phyloP scores from a whole-genome alignment of 768 basidiomycete genomes.

The Phanerodontia chrysosporium region DNA sequence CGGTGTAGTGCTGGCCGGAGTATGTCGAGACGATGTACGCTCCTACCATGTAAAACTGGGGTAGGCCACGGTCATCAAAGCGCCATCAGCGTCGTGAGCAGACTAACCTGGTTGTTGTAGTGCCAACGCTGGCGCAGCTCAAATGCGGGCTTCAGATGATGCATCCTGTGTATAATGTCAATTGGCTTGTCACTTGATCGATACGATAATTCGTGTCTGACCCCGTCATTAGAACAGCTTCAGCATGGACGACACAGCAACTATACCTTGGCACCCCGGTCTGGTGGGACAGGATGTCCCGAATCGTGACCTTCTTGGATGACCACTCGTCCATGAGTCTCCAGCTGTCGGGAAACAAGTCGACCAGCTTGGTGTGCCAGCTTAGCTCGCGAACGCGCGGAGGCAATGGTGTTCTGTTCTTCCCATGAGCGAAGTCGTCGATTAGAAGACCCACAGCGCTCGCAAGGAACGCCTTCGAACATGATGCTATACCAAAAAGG shows the following conservation, averaged over 20 bases:
- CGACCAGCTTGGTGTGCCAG: constrained; percentile 28
- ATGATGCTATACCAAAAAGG: constrained; percentile 26
- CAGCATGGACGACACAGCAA: no score
- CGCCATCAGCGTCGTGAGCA: neutral
- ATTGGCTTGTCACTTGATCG: neutral
- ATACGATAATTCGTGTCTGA: constrained; percentile 14
- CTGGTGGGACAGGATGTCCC: constrained; percentile 37
- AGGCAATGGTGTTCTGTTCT: constrained; percentile 24
- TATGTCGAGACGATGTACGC: constrained; percentile 32
- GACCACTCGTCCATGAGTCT: constrained; percentile 37
- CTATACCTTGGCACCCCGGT: constrained; percentile 35
- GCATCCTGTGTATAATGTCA: constrained; percentile 7
- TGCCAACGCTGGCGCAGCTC: constrained; percentile 13
- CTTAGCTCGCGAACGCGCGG: constrained; percentile 15
- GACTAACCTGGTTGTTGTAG: constrained; percentile 12
- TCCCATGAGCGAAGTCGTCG: constrained; percentile 27
- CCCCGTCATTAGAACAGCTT: neutral
- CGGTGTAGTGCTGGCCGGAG: constrained; percentile 29
- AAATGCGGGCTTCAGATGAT: constrained; percentile 3
- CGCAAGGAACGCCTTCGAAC: constrained; percentile 29
- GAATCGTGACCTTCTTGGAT: constrained; percentile 29
- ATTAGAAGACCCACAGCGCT: constrained; percentile 27
- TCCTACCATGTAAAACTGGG: constrained; percentile 36
- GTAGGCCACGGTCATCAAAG: neutral
- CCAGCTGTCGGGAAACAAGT: constrained; percentile 40